phyloP scores from a whole-genome alignment of 768 basidiomycete genomes.

The Boletellus sp. region DNA sequence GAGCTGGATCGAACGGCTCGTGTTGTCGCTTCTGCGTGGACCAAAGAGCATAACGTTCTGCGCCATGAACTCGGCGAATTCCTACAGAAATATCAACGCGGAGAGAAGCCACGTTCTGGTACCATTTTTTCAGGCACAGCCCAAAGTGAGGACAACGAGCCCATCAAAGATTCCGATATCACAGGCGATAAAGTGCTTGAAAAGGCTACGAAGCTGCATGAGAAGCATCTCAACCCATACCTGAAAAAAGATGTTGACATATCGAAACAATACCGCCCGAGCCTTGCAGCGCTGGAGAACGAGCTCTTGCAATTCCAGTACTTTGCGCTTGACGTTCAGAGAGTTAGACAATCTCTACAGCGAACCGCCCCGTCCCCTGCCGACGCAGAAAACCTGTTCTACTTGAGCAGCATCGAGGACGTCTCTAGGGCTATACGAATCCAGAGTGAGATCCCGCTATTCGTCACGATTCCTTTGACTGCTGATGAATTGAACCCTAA shows the following conservation, averaged over 20 bases:
- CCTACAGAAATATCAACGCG: neutral
- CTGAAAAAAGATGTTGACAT: too few relatives aligned
- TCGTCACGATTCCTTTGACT: neutral
- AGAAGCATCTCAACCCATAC: neutral
- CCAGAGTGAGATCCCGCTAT: neutral
- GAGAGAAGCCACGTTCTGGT: neutral
- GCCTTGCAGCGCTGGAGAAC: neutral
- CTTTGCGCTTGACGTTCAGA: neutral
- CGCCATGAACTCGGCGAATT: neutral
- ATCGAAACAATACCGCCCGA: neutral
- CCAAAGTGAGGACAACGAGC: neutral
- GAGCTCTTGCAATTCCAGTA: neutral
- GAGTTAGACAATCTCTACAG: neutral
- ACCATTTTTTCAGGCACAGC: too few relatives aligned
- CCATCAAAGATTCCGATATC: neutral
- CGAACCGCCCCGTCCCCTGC: neutral
- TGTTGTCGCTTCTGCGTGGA: neutral
- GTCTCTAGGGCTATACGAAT: neutral
- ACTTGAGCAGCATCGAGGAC: neutral
- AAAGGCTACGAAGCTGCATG: neutral
- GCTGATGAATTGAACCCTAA: neutral
- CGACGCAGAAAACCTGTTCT: neutral
- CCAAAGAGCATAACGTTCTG: neutral
- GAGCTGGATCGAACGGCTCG: neutral
- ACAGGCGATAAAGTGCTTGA: neutral